Percentiles rank a stretch among this genome's conserved stretches.
These are phyloP conservation scores for Calonectria honghensis DNA, from an alignment of 2,329 filamentous ascomycete species.

Conservation along the genomic window DNA sequence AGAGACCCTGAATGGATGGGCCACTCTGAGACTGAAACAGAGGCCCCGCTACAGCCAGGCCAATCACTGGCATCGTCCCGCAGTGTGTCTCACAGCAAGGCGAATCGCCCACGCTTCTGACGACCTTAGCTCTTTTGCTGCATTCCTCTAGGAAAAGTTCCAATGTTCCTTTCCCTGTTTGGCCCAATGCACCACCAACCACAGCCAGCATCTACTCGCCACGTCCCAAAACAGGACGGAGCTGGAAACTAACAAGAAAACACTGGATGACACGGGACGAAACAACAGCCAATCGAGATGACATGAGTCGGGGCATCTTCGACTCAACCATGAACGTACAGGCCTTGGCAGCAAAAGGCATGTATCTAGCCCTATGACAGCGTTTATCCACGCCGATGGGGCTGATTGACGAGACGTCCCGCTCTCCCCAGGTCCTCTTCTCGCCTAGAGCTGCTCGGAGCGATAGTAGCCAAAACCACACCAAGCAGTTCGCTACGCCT, in stretches of 20 bases:
- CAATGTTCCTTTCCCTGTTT: background rate
- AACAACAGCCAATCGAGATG: conserved; percentile 13
- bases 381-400: background rate
- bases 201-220: conserved; percentile 5
- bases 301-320: background rate
- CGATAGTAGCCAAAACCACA: background rate
- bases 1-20: background rate
- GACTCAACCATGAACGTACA: background rate
- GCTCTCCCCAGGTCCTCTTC: background rate
- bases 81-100: conserved; percentile 34
- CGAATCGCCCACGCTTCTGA: background rate
- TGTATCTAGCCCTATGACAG: background rate
- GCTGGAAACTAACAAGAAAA: background rate
- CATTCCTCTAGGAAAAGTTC: background rate
- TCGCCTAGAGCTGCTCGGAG: background rate
- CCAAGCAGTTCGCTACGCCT: conserved; percentile 11
- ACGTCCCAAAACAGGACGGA: conserved; percentile 22
- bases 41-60: conserved; percentile 33
- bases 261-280: conserved; percentile 30
- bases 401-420: conserved; percentile 9
- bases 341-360: background rate
- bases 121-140: background rate
- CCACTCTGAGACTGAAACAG: conserved; percentile 49
- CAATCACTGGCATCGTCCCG: conserved; percentile 36
- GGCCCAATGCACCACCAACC: conserved; percentile 13